These are phyloP conservation scores for Termitomyces eurrhizus DNA, from an alignment of 768 basidiomycete species.

Conservation along the genomic window DNA sequence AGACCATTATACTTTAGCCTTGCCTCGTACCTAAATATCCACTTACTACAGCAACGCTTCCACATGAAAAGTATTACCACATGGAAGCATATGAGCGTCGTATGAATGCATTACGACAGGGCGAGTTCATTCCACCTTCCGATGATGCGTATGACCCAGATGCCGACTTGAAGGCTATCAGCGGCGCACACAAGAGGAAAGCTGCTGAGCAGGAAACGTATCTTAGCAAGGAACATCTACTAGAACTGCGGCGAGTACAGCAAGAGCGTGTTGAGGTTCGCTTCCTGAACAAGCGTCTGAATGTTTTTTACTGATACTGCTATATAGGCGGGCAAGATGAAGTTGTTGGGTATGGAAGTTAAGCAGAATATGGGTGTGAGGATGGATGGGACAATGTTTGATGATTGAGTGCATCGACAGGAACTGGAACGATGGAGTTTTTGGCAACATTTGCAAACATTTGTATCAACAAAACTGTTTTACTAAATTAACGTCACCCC, in stretches of 20 bases:
- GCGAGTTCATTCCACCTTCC: slow-evolving; percentile 71
- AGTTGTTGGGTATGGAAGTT: slow-evolving; percentile 83
- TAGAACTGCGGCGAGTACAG: slow-evolving; percentile 80
- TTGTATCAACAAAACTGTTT: not conserved
- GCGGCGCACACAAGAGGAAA: slow-evolving; percentile 66
- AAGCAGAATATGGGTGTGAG: slow-evolving; percentile 82
- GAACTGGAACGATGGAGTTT: not conserved
- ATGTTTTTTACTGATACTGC: not conserved
- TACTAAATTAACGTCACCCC: not conserved
- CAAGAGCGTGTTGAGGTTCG: slow-evolving; percentile 79
- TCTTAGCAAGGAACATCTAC: slow-evolving; percentile 73
- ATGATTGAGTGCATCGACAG: slow-evolving; percentile 26
- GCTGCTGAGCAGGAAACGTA: slow-evolving; percentile 66
- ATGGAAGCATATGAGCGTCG: slow-evolving; percentile 81
- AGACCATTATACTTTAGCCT: slow-evolving; percentile 11
- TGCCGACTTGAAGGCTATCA: slow-evolving; percentile 79
- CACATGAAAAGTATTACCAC: slow-evolving; percentile 94
- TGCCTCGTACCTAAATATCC: not conserved
- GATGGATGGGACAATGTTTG: slow-evolving; percentile 73
- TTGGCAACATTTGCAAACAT: not conserved
- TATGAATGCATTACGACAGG: slow-evolving; percentile 82
- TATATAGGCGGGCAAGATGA: slow-evolving; percentile 73
- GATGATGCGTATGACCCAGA: slow-evolving; percentile 78
- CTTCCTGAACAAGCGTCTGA: not conserved
- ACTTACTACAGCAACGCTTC: slow-evolving; percentile 68